Evolutionary conservation across 805 yeast genomes (phyloP), one percentile per base, ranked within the genome.

Genomic region (Sugiyamaella floridensis): DNA sequence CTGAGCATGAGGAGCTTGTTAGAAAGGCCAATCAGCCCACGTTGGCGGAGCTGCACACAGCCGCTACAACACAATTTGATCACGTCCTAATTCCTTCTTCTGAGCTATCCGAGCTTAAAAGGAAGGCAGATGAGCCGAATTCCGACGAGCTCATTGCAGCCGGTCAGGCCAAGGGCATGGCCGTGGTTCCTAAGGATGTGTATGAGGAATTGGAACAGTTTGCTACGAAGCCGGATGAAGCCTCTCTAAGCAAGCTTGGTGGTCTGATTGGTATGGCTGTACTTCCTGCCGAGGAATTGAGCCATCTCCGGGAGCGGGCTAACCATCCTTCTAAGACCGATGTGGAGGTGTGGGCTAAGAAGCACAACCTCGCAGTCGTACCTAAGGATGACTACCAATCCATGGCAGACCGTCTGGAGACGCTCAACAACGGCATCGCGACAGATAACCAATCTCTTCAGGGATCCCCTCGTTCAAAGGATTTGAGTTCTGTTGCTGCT

Each of bases 261-360:
- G 40, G 47, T 20, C 55, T 56, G 6, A 50, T 50, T 20, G 61
- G 59, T 5, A 48, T 58, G 37, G 52, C 52, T 2, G 47, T 55
- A n/a, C 51, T 63, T n/a, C 45, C 58, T 4, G 51, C 22, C 2
- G 51, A 26, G n/a, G 62, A 61, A 7, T 48, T 55, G 19, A 57
- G 54, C 8, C 55, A 55, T 8, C 57, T 63, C 45, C 49, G 52
- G 18, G 19, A 48, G 2, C 67, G 66, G 52, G 63, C 64, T 48
- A 55, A 64, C 55, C 55, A 72, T 58, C 66, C 67, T 54, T 19
- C 58, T 44, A 49, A 60, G 20, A 53, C 40, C 12, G 62, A 55
- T n/a, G 51, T 63, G 12, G 61, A 56, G 40, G 28, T 46, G 14
- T 58, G 60, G 51, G 69, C 72, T 20, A 51, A 56, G 19, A 54